Evolutionary conservation across 257 asterid species (phyloP), one percentile per base, ranked within the genome.

Genomic region (Coffea canephora): DNA sequence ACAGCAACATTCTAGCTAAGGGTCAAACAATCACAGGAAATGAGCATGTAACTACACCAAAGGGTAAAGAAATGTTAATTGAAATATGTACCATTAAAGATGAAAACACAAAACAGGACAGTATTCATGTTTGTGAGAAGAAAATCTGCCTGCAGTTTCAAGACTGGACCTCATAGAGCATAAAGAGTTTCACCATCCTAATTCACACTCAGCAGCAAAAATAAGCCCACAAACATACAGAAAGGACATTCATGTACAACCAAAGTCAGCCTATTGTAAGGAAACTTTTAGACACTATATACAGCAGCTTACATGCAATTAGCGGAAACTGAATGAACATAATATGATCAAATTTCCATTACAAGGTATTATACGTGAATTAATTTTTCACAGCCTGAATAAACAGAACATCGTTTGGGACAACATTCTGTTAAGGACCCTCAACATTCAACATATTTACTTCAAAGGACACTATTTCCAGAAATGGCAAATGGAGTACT

Each of bases 401-500:
- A 34, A 39, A 73, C 31, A 54, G 34, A 27, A 50, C 18, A 8
- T 64, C 1, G 21, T 10, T 12, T n/a, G 65, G 0, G 19, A 15
- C 50, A 49, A 27, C 45, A 7, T 18, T 49, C 36, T n/a, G 65
- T 73, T 27, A 80, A 73, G 75, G 68, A 74, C 36, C 39, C 69
- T 49, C 48, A 21, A 49, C 3, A 73, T 25, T 61, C 2, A 5
- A n/a, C 59, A 61, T n/a, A 3, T 13, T 3, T 5, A 43, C 18
- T 10, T 0, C 23, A 61, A 79, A 11, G 18, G 79, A 75, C 61
- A 46, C 36, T 57, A 39, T 57, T 25, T 8, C 19, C 19, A 23
- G 0, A 43, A 48, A 6, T 6, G 55, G 39, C 41, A 69, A 75
- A 65, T 27, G 6, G 21, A 39, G 43, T 4, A 69, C 74, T 57